Evolutionary conservation across 768 basidiomycete genomes (phyloP), one percentile per base, ranked within the genome.

Genomic region (Suillus subalutaceus): DNA sequence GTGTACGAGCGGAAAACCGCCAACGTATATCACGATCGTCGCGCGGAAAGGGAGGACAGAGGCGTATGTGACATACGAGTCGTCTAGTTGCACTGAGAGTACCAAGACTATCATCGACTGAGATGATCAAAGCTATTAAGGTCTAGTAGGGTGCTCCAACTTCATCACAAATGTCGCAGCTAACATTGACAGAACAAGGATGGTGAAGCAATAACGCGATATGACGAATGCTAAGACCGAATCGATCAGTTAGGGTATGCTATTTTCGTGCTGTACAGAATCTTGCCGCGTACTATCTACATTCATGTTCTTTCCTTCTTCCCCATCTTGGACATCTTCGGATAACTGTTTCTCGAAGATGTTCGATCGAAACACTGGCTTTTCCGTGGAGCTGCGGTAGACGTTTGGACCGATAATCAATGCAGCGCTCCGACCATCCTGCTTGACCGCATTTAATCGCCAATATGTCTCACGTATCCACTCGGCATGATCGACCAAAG

Each of bases 381-480:
- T 59, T 4, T 59, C 23, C 16, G 41, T 10, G 23, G 9, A 40
- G 58, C 15, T 41, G 40, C 58, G 26, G 40, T 59, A 59, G 40
- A 59, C 58, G 6, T 41, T 59, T 16, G 58, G 58, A 59, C 40
- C 58, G 6, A 41, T 5, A 30, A 59, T 59, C 5, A 30, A 30
- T 4, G 23, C 38, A 26, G 16, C 0, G 16, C 16, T 26, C 40
- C 9, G 58, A 16, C 15, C 2, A 9, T 18, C 38, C 16, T 59
- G 16, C 10, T 30, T 26, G 5, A 40, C 23, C 2, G 58, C 23
- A 6, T 30, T 26, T 38, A 58, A 58, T 26, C 57, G 23, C 57
- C 57, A 40, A 59, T 40, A 59, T 2, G 57, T 59, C 38, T 59
- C 57, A 40, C 23, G 57, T 59, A 59, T 26, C 57, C 57, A 59